Conservation (phyloP, 768 basidiomycete species). For the Lactarius pseudohatsudake region DNA sequence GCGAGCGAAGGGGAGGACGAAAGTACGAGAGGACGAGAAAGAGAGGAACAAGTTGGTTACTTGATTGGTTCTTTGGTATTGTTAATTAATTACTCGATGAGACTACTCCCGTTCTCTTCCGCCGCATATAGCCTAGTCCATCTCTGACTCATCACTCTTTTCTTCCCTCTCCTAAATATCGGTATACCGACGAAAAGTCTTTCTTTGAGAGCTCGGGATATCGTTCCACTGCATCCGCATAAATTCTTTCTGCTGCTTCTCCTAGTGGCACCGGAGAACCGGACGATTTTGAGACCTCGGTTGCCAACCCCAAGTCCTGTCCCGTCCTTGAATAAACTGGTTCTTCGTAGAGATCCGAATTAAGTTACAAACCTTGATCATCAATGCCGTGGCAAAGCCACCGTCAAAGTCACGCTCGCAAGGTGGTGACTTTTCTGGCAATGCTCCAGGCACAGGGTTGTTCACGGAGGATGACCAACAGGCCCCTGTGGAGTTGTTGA, state of each 20-base stretch:
- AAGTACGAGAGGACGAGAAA: neutral
- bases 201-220: conserved; percentile 61
- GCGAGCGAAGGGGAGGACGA: conserved; percentile 15
- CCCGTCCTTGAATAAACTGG: conserved; percentile 10
- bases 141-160: neutral
- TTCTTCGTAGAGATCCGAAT: neutral
- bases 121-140: neutral
- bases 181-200: conserved; percentile 84
- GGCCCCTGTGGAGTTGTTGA: conserved; percentile 80
- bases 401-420: conserved; percentile 83
- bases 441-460: conserved; percentile 79
- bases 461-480: conserved; percentile 87
- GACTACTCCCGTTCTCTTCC: no score
- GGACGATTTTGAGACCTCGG: conserved; percentile 52
- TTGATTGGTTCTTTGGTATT: conserved; percentile 30
- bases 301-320: conserved; percentile 85
- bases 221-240: conserved; percentile 51
- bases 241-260: conserved; percentile 60
- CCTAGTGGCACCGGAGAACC: conserved; percentile 64
- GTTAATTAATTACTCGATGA: neutral
- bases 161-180: conserved; percentile 46
- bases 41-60: neutral
- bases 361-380: conserved; percentile 64
- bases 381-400: conserved; percentile 79
- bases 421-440: conserved; percentile 72